Evolutionary conservation across 805 yeast species (phyloP), one percentile per base, ranked within the genome.

Genomic region (Suhomyces canberraensis): DNA sequence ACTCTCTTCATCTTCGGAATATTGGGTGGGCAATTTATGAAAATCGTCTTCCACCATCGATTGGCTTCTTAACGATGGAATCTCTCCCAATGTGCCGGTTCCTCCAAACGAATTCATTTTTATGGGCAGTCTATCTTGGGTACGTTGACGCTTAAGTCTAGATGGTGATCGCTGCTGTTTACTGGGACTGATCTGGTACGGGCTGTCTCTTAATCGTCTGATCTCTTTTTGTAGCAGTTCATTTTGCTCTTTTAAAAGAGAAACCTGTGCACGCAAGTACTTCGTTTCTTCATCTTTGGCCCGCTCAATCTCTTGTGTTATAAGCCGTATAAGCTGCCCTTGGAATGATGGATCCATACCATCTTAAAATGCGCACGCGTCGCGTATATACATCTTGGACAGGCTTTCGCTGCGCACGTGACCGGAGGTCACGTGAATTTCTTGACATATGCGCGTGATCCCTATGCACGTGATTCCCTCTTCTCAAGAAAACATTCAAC

Each of bases 21-120:
- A 56, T 41, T 56, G 61, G 1, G 61, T 56, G 3, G 61, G 55
- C n/a, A 52, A 21, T 36, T 43, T 39, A 22, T 50, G 44, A 30
- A 49, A 45, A 11, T 44, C 46, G 15, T 36, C 35, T 5, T 33
- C 36, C n/a, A 25, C 16, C 31, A 41, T 22, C 25, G 44, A 41
- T 16, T 38, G 36, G 38, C 44, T 39, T 17, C 48, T 28, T 13
- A 42, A 32, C 4, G 35, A 31, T 15, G 42, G 47, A 22, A 40
- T 38, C 24, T 36, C 36, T 19, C 26, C 35, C 32, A 39, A 16
- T 13, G 27, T 27, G 17, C 16, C 33, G 31, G 20, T 15, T 27
- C 31, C 31, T 19, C 28, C 20, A 19, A 37, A 37, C 16, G 41
- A 32, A n/a, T 33, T 37, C 41, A 34, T 27, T 11, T 21, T 34